phyloP scores from a whole-genome alignment of 306 rosid species.

The Amphicarpaea edgeworthii region DNA sequence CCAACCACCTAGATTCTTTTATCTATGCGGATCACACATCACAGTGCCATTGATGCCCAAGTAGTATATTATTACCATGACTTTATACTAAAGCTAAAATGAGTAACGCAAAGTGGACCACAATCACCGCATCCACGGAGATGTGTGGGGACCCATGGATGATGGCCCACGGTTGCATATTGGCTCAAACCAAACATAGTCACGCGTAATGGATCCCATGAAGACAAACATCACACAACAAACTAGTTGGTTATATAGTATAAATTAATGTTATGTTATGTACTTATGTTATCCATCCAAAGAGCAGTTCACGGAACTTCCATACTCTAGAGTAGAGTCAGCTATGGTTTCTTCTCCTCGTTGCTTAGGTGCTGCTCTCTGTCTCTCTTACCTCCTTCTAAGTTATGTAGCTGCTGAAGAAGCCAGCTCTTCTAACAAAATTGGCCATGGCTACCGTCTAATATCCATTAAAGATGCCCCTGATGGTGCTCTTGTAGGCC shows the following conservation, averaged over 20 bases:
- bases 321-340: slow-evolving; percentile 10
- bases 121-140: no score
- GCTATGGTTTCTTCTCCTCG: slow-evolving; percentile 32
- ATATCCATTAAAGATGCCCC: slow-evolving; percentile 64
- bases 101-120: no score
- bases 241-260: background rate
- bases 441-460: slow-evolving; percentile 83
- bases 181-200: background rate
- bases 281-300: slow-evolving; percentile 3
- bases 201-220: slow-evolving; percentile 18
- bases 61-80: background rate
- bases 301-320: background rate
- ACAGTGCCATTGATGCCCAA: background rate
- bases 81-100: background rate
- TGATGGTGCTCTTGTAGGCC: slow-evolving; percentile 73
- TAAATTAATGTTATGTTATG: background rate
- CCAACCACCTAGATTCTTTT: background rate
- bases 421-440: slow-evolving; percentile 52
- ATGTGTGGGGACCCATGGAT: no score
- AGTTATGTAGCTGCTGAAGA: slow-evolving; percentile 26
- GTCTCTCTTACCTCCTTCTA: slow-evolving; percentile 44
- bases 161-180: background rate
- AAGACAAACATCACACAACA: background rate
- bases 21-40: background rate
- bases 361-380: background rate